Evolutionary conservation across 768 basidiomycete species (phyloP), one percentile per base, ranked within the genome.

Genomic region (Filobasidium wieringae): DNA sequence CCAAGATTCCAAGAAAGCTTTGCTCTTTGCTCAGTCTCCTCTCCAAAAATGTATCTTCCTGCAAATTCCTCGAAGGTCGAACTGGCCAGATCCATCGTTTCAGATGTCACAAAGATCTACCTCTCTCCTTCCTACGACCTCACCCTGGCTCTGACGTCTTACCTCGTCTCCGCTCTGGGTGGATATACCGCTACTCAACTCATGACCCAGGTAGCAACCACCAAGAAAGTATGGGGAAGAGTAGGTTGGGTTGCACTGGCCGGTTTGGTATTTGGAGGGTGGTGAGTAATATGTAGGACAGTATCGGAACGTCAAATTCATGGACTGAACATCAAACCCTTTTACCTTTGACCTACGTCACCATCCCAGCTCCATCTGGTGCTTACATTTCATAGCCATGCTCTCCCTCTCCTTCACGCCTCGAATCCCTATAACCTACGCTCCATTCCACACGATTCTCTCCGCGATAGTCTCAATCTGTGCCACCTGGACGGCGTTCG

Each of bases 111-210:
- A n/a, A 43, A 24, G 19, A 9, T 43, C 41, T 43, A 43, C 41
- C 19, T 43, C 9, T 8, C 19, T 8, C 9, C 41, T 14, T 7
- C 9, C 15, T 43, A 22, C 7, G 41, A 43, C 24, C 24, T 11
- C 41, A 43, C 41, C 15, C 19, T 57, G 32, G 47, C 51, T 30
- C 36, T 57, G 12, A 57, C 47, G 8, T 41, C 37, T 33, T 57
- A 50, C 45, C 49, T 57, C 12, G 49, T 57, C 31, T 57, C 55
- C n/a, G 55, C 55, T 39, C 47, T 57, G 4, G 55, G 55, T 17
- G 55, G 55, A 33, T 57, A 57, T 30, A 57, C 55, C 12, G 47
- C 55, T 22, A 57, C 55, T 19, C 55, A 57, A 36, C 40, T 57
- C 33, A 57, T 57, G 55, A 47, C 55, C 15, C 55, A 57, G 47